Base-by-base conservation (phyloP, 208 protist species). In the Naegleria fowleri region DNA sequence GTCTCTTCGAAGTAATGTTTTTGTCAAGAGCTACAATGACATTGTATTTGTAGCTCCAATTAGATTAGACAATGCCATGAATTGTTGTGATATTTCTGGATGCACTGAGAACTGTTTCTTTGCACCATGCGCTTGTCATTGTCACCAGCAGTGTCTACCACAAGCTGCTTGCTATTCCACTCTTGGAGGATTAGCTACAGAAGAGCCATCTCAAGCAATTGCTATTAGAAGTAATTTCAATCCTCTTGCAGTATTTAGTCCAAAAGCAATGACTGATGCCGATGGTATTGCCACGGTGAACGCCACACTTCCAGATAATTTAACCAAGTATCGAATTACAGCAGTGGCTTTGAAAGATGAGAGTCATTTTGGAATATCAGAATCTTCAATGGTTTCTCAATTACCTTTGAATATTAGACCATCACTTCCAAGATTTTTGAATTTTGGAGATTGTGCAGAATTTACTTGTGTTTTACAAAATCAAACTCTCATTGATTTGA, bases 241-340 rank as follows among this genome's bases (percentile, higher is more conserved):
- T 67, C 41, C 90, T 33, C 25, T 84, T 36, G 85, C 48, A 48
- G 40, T 58, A 13, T 88, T 58, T 38, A 16, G 3, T 83, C 83
- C 33, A 36, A 48, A 39, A 33, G 48, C 52, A 29, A 13, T 75
- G 38, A 83, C 88, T 48, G 76, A 89, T 90, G 22, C n/a, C 41
- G 0, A 58, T 48, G 92, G 92, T 22, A 36, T 19, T 29, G 36
- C 58, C 5, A 85, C 33, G 6, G 36, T 55, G 9, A 29, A 4
- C 3, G 88, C 92, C 79, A 39, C 16, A 29, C 39, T 92, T n/a
- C 92, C 92, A n/a, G 92, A 92, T n/a, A 92, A 90, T 48, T 59
- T 92, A 19, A 92, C 92, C 11, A 36, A 40, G 88, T 92, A 76
- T 36, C 16, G 41, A 41, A 22, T 88, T 6, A 83, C 55, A 48